Evolutionary conservation across 495 filamentous ascomycete genomes (phyloP).

Genomic region (Penicillium taxi): DNA sequence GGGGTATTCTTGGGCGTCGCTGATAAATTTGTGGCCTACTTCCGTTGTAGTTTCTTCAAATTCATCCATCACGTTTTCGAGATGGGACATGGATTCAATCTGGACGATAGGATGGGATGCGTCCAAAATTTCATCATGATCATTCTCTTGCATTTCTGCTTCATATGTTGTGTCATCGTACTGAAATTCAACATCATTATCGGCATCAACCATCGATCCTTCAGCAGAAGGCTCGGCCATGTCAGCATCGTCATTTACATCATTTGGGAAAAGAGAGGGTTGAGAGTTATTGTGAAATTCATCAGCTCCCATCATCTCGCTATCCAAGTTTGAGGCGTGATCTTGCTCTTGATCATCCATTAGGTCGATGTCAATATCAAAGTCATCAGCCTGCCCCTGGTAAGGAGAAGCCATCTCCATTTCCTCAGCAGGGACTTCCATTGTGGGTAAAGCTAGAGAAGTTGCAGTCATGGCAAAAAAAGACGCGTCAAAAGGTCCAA

Average conservation of each 20-base stretch:
- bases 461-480: conserved; percentile 34
- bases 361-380: conserved; percentile 69
- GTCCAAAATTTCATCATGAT: conserved; percentile 30
- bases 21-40: too few species aligned
- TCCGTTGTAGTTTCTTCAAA: conserved; percentile 8
- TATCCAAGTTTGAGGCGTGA: conserved; percentile 43
- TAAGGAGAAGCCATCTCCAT: conserved; percentile 50
- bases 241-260: conserved; percentile 36
- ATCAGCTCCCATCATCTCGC: conserved; percentile 56
- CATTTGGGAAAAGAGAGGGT: conserved; percentile 26
- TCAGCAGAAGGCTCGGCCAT: conserved; percentile 43
- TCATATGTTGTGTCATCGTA: conserved; percentile 30
- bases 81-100: conserved; percentile 10
- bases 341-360: conserved; percentile 32
- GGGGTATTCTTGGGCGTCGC: too few species aligned
- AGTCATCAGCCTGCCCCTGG: conserved; percentile 50
- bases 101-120: conserved; percentile 23
- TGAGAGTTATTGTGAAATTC: conserved; percentile 29
- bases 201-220: conserved; percentile 34
- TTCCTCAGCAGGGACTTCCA: conserved; percentile 39
- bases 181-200: conserved; percentile 31
- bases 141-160: conserved; percentile 40
- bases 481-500: conserved; percentile 14
- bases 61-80: conserved; percentile 10
- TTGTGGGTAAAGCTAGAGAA: conserved; percentile 26